Evolutionary conservation across 2,329 filamentous ascomycete genomes (phyloP).

Genomic region (Pseudogymnoascus destructans): DNA sequence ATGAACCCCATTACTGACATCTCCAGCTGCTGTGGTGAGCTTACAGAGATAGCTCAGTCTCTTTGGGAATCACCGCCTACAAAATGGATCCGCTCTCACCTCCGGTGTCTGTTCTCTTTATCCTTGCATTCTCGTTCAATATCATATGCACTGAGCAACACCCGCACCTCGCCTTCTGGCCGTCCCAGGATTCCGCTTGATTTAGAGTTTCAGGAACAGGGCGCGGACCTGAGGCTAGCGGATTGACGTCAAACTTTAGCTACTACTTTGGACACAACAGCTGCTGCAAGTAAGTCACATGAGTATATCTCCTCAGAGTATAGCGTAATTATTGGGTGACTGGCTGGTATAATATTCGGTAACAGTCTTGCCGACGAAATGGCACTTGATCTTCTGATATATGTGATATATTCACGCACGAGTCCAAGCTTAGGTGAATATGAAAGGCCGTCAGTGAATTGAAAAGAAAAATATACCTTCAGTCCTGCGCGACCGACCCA

Average conservation of each 20-base stretch:
- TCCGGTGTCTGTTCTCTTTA: too few relatives aligned
- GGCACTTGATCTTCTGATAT: not conserved
- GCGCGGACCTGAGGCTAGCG: not conserved
- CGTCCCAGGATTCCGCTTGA: not conserved
- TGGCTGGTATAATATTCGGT: not conserved
- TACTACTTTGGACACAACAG: not conserved
- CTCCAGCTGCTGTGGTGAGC: not conserved
- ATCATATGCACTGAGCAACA: too few relatives aligned
- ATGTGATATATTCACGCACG: not conserved
- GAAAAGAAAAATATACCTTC: not conserved
- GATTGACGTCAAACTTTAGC: not conserved
- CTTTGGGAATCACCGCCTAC: not conserved
- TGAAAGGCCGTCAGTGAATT: too few relatives aligned
- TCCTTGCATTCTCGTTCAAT: too few relatives aligned
- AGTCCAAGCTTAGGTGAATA: not conserved
- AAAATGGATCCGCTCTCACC: too few relatives aligned
- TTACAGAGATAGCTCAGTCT: not conserved
- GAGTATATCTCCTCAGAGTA: not conserved
- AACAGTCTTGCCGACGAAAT: not conserved
- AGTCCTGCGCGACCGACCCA: constrained; percentile 1
- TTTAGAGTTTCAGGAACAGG: not conserved
- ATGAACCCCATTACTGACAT: not conserved
- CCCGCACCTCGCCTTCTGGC: too few relatives aligned
- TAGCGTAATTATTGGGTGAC: not conserved
- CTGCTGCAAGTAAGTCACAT: not conserved